Percentiles rank a stretch among this genome's conserved stretches.
Evolutionary conservation across 108 stramenopile genomes (phyloP).

Genomic region (Stephanodiscus minutulus): DNA sequence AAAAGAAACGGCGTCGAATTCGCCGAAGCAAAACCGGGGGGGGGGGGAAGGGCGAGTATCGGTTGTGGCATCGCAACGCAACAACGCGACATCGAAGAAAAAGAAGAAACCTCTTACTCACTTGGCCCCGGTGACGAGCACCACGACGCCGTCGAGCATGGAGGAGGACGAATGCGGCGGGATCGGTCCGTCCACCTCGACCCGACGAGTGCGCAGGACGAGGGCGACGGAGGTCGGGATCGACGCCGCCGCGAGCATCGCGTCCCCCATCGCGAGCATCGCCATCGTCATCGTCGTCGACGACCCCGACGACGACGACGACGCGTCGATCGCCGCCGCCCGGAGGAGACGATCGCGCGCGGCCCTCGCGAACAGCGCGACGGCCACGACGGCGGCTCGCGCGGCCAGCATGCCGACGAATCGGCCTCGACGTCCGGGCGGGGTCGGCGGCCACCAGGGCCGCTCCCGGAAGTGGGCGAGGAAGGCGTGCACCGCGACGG

Average conservation of each 20-base stretch:
- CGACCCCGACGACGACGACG: conserved; percentile 1
- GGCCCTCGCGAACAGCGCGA: no score
- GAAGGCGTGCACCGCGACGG: neutral
- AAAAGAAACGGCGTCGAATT: no score
- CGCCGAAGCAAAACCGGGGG: no score
- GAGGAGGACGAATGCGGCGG: conserved; percentile 6
- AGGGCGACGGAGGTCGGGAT: conserved; percentile 9
- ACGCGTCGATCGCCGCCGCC: neutral
- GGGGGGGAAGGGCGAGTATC: no score
- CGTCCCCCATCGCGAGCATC: no score
- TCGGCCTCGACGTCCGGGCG: no score
- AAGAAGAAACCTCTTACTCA: neutral
- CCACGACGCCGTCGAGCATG: conserved; percentile 27
- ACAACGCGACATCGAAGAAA: no score
- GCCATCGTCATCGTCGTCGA: no score
- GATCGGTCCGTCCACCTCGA: conserved; percentile 29
- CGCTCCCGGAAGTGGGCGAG: neutral
- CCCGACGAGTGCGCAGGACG: conserved; percentile 21
- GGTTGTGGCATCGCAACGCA: no score
- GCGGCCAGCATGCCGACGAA: no score
- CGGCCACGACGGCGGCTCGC: no score
- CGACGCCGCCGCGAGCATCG: neutral
- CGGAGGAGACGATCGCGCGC: no score
- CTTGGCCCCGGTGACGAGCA: conserved; percentile 59
- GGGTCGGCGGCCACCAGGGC: neutral